These are phyloP conservation scores for Ceratonia siliqua DNA, from an alignment of 306 rosid species.

Conservation along the genomic window DNA sequence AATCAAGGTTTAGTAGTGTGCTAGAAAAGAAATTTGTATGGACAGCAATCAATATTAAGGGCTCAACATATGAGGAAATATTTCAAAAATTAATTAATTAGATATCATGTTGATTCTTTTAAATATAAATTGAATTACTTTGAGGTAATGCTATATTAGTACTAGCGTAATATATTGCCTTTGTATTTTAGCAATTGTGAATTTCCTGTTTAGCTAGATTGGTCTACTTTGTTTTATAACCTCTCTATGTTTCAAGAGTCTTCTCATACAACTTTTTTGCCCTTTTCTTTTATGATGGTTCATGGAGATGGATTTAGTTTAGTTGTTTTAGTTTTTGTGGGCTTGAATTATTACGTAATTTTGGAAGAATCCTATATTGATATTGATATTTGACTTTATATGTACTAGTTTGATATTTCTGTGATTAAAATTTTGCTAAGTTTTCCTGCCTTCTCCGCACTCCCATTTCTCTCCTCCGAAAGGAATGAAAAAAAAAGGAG, in stretches of 20 bases:
- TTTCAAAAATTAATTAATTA: not conserved
- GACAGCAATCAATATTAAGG: not conserved
- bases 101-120: not conserved
- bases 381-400: not conserved
- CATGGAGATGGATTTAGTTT: not conserved
- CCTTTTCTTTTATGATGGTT: not conserved
- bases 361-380: not conserved
- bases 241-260: not conserved
- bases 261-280: not conserved
- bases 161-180: not conserved
- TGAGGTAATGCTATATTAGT: not conserved
- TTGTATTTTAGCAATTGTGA: not conserved
- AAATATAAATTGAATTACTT: not conserved
- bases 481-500: not conserved
- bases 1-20: not conserved
- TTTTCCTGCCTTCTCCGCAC: not conserved
- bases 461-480: conserved; percentile 7
- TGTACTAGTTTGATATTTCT: not conserved
- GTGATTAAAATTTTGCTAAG: not conserved
- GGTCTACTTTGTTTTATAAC: conserved; percentile 1
- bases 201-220: not conserved
- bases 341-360: not conserved
- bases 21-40: not conserved
- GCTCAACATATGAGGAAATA: not conserved
- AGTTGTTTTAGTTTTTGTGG: not conserved